Conservation (phyloP, 768 basidiomycete species). For the Pleurotus tuoliensis region DNA sequence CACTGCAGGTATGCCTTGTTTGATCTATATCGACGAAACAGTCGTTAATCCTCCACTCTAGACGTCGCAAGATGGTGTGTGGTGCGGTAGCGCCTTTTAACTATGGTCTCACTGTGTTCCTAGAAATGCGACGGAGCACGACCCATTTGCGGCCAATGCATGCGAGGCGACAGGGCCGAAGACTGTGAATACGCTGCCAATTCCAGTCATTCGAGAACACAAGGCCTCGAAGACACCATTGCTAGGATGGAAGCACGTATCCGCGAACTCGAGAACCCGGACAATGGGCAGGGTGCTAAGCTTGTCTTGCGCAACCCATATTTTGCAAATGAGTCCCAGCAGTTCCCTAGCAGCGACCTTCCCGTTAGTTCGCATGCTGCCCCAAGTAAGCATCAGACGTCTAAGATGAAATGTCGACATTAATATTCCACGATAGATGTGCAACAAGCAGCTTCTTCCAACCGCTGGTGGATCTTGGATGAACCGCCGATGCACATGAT, state of each 20-base stretch:
- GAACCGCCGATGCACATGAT: slow-evolving; percentile 29
- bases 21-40: neutral
- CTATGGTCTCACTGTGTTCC: neutral
- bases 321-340: neutral
- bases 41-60: neutral
- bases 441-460: neutral
- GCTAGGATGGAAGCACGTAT: slow-evolving; percentile 43
- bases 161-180: slow-evolving; percentile 38
- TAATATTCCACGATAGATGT: too few relatives aligned
- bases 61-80: slow-evolving; percentile 7
- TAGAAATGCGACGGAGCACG: slow-evolving; percentile 55
- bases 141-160: slow-evolving; percentile 52
- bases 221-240: slow-evolving; percentile 51
- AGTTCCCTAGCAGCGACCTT: neutral
- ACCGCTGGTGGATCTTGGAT: slow-evolving; percentile 7
- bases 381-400: too few relatives aligned
- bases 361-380: neutral
- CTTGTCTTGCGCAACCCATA: slow-evolving; percentile 37
- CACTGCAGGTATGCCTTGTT: slow-evolving; percentile 2
- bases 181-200: slow-evolving; percentile 59
- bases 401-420: too few relatives aligned
- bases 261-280: slow-evolving; percentile 40
- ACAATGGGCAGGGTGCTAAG: slow-evolving; percentile 12
- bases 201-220: slow-evolving; percentile 40
- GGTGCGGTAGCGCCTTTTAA: neutral